Percentiles rank a stretch among this genome's conserved stretches.
Evolutionary conservation across 805 yeast genomes (phyloP).

Genomic region (Hanseniaspora taiwanica): DNA sequence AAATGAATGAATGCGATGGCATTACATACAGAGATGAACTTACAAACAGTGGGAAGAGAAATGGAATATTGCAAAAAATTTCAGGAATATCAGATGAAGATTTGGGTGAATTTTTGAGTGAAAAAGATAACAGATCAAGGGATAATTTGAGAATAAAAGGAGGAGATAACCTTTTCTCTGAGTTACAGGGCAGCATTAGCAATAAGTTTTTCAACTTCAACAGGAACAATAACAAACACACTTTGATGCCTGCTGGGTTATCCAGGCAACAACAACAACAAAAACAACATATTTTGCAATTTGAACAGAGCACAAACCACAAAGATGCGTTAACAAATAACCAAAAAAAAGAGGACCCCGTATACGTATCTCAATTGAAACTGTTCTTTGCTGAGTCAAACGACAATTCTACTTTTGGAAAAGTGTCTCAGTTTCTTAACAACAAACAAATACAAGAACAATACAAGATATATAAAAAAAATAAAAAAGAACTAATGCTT

Average conservation of each 20-base stretch:
- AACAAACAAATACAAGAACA: neutral
- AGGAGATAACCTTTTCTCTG: too few species aligned
- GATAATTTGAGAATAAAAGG: too few species aligned
- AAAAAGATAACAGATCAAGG: neutral
- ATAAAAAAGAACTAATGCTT: neutral
- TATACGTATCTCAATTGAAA: neutral
- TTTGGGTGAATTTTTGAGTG: neutral
- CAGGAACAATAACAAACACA: neutral
- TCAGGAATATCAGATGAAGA: neutral
- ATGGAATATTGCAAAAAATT: neutral
- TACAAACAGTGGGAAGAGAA: neutral
- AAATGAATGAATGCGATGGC: constrained; percentile 2
- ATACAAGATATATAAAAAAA: neutral
- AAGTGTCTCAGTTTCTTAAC: neutral
- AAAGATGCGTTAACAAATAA: too few species aligned
- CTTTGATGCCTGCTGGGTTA: too few species aligned
- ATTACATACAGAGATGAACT: neutral
- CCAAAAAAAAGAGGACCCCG: too few species aligned
- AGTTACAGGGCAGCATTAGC: too few species aligned
- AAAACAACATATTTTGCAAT: too few species aligned
- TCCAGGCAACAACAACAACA: too few species aligned
- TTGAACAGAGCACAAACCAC: too few species aligned
- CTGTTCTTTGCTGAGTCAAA: neutral
- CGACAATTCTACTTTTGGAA: neutral
- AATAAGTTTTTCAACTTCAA: neutral